Evolutionary conservation across 176 grass and related monocot genomes (phyloP).

Genomic region (Elaeis guineensis): DNA sequence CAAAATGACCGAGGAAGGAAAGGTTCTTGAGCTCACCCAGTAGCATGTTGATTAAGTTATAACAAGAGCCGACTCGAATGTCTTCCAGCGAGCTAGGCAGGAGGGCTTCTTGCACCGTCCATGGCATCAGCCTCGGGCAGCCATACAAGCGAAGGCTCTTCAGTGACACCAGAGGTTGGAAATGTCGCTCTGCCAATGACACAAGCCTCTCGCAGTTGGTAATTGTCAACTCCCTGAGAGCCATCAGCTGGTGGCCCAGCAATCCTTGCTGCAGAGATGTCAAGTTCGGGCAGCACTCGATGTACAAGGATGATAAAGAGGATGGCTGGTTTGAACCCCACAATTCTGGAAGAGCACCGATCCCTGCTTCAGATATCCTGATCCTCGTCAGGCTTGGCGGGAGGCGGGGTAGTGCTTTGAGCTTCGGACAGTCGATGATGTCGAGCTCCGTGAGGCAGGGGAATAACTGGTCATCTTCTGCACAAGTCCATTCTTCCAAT

Average conservation of each 20-base stretch:
- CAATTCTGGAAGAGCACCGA: conserved; percentile 44
- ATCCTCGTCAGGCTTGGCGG: conserved; percentile 41
- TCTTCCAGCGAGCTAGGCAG: conserved; percentile 48
- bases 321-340: conserved; percentile 26
- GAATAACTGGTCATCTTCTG: conserved; percentile 18
- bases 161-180: conserved; percentile 42
- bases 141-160: conserved; percentile 46
- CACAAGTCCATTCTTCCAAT: conserved; percentile 40
- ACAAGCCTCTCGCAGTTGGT: conserved; percentile 48
- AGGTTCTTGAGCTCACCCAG: conserved; percentile 35
- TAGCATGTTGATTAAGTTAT: conserved; percentile 35
- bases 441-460: conserved; percentile 11
- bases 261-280: conserved; percentile 45
- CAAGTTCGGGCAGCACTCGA: conserved; percentile 29
- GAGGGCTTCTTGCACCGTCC: conserved; percentile 44
- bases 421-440: conserved; percentile 37
- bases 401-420: conserved; percentile 48
- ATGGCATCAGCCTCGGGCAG: conserved; percentile 45
- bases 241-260: conserved; percentile 22
- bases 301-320: conserved; percentile 27
- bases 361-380: conserved; percentile 44
- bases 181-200: conserved; percentile 47
- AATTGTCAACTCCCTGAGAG: conserved; percentile 44
- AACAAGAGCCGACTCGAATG: conserved; percentile 40
- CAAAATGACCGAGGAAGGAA: conserved; percentile 38